Base-by-base conservation (phyloP, 768 basidiomycete species). In the Mycena filopes region DNA sequence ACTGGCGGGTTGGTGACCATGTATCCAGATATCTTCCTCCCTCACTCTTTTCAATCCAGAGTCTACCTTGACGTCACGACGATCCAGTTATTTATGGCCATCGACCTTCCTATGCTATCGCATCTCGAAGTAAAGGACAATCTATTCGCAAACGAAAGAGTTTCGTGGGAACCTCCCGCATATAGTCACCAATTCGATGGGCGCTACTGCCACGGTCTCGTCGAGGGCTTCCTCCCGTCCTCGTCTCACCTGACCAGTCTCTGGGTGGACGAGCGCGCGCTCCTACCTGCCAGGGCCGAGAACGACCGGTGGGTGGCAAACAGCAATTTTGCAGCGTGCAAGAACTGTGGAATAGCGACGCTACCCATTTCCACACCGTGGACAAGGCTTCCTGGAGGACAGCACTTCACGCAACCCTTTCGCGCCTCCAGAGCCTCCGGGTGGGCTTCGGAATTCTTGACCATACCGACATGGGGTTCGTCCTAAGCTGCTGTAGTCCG, bases 111-210 rank as follows among this genome's bases (percentile, higher is more conserved):
- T 23, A 43, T 63, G 4, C 61, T 74, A 4, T 43, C 26, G 3
- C 60, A 45, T 18, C 64, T 74, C 10, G 70, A 72, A 45, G 67
- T 72, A 23, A 60, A 64, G n/a, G 71, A 74, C 53, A 49, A 55
- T 13, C 1, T 6, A 20, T 26, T 21, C 18, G 31, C 42, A 60
- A 42, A 47, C 40, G 43, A 28, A 43, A 33, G 46, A 13, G 46
- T 48, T 28, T 26, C 31, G 28, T 23, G 46, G 42, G 33, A 16
- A 57, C 36, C 36, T 15, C 36, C 36, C 15, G n/a, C n/a, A n/a
- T n/a, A n/a, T n/a, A n/a, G n/a, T n/a, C n/a, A n/a, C n/a, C n/a
- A n/a, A n/a, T n/a, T n/a, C 10, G 46, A 23, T 15, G 63, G 55
- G 2, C 50, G 73, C 48, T 60, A 23, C 50, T 73, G 64, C 54